Conservation (phyloP, 306 rosid genomes). For the Citrullus amarus region DNA sequence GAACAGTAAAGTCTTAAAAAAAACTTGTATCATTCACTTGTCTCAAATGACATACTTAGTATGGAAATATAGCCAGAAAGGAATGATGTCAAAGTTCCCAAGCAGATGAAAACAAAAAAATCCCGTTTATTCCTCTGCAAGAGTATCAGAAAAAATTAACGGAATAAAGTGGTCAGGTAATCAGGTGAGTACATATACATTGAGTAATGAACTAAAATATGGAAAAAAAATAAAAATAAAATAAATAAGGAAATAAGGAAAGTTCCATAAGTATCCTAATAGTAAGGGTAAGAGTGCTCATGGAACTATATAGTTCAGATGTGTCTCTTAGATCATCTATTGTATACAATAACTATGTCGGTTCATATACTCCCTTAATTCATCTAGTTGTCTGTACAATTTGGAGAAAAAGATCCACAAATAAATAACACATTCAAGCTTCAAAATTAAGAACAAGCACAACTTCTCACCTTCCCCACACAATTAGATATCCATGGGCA, state of each 20-base stretch:
- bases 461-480: conserved; percentile 72
- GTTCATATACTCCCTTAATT: not conserved
- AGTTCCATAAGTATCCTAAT: not conserved
- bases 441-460: conserved; percentile 7
- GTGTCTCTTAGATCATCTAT: not conserved
- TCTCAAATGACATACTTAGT: conserved; percentile 47
- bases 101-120: conserved; percentile 64
- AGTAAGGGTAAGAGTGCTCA: not conserved
- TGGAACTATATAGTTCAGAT: not conserved
- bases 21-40: conserved; percentile 13
- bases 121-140: conserved; percentile 93
- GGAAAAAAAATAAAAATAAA: not conserved
- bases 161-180: not conserved
- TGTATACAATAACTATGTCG: not conserved
- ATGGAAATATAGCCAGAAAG: conserved; percentile 35
- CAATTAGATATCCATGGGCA: conserved; percentile 99
- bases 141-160: conserved; percentile 19
- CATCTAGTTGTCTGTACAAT: not conserved
- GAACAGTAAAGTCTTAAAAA: not conserved
- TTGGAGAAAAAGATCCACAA: not conserved
- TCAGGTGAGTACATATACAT: not conserved
- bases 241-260: not conserved
- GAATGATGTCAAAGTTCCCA: conserved; percentile 47
- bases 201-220: not conserved
- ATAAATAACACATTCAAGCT: not conserved